Conservation (phyloP, 805 yeast species). For the Wickerhamomyces rabaulensis region DNA sequence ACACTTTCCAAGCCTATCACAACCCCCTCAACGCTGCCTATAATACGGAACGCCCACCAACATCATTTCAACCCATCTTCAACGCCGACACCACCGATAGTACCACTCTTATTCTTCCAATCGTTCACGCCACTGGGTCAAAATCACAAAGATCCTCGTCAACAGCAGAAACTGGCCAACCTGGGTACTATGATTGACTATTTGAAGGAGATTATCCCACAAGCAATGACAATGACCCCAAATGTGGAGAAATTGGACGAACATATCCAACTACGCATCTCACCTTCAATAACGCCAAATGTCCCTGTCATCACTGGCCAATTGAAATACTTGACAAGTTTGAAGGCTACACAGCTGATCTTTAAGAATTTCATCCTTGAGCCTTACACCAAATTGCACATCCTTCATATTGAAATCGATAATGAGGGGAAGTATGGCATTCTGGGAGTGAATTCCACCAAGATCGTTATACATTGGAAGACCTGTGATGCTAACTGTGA, state of each 20-base stretch:
- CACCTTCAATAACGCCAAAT: slow-evolving; percentile 50
- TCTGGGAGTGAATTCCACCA: slow-evolving; percentile 30
- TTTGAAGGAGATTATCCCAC: slow-evolving; percentile 44
- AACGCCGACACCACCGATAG: neutral
- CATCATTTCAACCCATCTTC: slow-evolving; percentile 1
- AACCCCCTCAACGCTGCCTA: neutral
- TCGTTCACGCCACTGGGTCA: neutral
- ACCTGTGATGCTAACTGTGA: slow-evolving; percentile 49
- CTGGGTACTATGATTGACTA: slow-evolving; percentile 47
- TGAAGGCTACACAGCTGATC: slow-evolving; percentile 50
- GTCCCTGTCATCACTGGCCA: slow-evolving; percentile 54
- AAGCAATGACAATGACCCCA: slow-evolving; percentile 39
- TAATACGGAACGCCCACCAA: neutral
- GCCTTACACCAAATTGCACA: slow-evolving; percentile 47
- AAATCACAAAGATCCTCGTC: neutral
- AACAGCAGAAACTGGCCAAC: slow-evolving; percentile 30
- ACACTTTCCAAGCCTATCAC: neutral
- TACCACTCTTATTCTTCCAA: neutral
- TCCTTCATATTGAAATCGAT: slow-evolving; percentile 23
- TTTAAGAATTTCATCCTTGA: slow-evolving; percentile 50
- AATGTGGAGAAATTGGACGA: slow-evolving; percentile 39
- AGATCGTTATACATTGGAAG: slow-evolving; percentile 50
- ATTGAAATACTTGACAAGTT: slow-evolving; percentile 47
- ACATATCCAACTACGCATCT: slow-evolving; percentile 44
- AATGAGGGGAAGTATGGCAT: slow-evolving; percentile 7